These are phyloP conservation scores for Zymoseptoria ardabiliae DNA, from an alignment of 2,329 filamentous ascomycete species.

Conservation along the genomic window DNA sequence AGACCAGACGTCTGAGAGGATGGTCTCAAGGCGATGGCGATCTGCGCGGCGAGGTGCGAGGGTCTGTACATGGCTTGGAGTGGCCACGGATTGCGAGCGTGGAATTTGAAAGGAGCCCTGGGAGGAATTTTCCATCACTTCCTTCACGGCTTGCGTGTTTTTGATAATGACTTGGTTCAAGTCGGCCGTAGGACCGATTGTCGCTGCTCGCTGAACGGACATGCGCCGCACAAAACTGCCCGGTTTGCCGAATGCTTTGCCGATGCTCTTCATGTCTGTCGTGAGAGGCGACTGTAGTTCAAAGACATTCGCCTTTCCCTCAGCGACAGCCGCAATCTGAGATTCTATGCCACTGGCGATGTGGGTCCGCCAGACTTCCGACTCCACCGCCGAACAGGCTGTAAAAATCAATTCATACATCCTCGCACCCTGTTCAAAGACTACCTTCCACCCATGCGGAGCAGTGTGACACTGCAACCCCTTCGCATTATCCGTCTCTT, in stretches of 20 bases:
- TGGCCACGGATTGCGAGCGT: conserved; percentile 72
- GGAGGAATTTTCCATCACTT: conserved; percentile 39
- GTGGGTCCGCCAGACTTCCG: conserved; percentile 69
- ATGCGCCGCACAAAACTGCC: conserved; percentile 58
- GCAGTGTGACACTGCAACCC: conserved; percentile 81
- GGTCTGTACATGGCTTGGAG: conserved; percentile 60
- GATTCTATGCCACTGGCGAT: conserved; percentile 48
- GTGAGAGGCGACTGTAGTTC: conserved; percentile 57
- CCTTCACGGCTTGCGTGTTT: conserved; percentile 66
- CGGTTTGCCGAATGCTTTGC: conserved; percentile 66
- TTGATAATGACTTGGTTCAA: conserved; percentile 75
- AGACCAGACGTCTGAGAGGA: conserved; percentile 76
- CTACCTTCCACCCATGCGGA: conserved; percentile 83
- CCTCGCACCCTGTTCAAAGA: conserved; percentile 70
- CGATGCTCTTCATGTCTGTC: conserved; percentile 65
- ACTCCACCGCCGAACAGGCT: conserved; percentile 74
- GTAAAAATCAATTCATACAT: conserved; percentile 81
- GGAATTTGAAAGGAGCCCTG: conserved; percentile 52
- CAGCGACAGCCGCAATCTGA: conserved; percentile 45
- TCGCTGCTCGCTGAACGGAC: conserved; percentile 72
- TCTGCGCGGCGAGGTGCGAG: conserved; percentile 69
- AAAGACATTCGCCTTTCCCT: conserved; percentile 40
- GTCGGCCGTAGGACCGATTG: conserved; percentile 60
- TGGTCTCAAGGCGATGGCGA: conserved; percentile 65
- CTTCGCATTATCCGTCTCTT: conserved; percentile 67